phyloP scores from a whole-genome alignment of 192 early-diverging fungal genomes.

The Entomortierella beljakovae region DNA sequence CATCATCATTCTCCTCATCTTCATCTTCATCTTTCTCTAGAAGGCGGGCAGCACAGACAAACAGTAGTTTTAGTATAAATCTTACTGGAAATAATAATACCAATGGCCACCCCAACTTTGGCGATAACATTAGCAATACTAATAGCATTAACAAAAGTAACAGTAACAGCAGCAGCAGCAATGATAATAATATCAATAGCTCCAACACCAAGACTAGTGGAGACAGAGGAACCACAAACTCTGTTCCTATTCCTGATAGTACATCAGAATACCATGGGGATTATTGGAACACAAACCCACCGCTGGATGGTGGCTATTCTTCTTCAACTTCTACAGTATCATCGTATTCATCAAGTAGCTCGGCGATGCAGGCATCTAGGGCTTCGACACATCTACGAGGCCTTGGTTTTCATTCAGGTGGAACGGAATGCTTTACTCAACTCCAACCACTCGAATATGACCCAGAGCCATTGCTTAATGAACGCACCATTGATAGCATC shows the following conservation, averaged over 20 bases:
- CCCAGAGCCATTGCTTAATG: conserved; percentile 58
- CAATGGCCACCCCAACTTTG: background rate
- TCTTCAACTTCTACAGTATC: conserved; percentile 32
- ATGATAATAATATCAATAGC: background rate
- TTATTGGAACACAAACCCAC: conserved; percentile 49
- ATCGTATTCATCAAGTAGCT: conserved; percentile 30
- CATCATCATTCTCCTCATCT: conserved; percentile 26
- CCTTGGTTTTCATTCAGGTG: conserved; percentile 22
- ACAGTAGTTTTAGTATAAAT: conserved; percentile 15
- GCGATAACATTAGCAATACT: background rate
- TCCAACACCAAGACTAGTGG: conserved; percentile 2
- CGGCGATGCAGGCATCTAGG: conserved; percentile 17
- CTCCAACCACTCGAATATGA: conserved; percentile 64
- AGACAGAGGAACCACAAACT: background rate
- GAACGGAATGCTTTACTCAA: conserved; percentile 59
- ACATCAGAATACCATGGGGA: conserved; percentile 32
- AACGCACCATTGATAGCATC: conserved; percentile 57
- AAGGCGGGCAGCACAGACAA: conserved; percentile 14
- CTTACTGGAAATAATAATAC: conserved; percentile 12
- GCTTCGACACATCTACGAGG: conserved; percentile 14
- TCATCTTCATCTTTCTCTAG: conserved; percentile 44
- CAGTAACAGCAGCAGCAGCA: background rate
- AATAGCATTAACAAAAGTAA: background rate
- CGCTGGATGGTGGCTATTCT: conserved; percentile 45
- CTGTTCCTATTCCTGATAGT: conserved; percentile 9